Evolutionary conservation across 306 rosid species (phyloP).

Genomic region (Malus asiatica): DNA sequence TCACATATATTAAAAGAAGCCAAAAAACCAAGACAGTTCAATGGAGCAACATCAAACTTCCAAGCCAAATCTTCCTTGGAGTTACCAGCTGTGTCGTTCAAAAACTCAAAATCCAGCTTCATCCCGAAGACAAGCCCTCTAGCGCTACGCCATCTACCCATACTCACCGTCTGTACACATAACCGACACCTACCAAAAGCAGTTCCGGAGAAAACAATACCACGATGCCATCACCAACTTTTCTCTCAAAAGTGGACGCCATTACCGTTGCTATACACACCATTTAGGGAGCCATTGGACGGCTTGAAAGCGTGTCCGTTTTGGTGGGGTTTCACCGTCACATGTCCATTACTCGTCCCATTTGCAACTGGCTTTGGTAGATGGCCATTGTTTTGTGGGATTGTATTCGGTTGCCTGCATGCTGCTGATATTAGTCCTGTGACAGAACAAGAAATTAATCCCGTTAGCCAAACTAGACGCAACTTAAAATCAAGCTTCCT

Average conservation of each 20-base stretch:
- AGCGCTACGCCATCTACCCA: conserved; percentile 57
- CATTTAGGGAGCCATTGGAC: conserved; percentile 50
- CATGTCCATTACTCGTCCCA: conserved; percentile 44
- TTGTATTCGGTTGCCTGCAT: conserved; percentile 32
- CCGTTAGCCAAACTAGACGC: background rate
- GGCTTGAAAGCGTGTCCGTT: conserved; percentile 46
- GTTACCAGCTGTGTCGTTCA: conserved; percentile 55
- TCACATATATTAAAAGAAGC: conserved; percentile 1
- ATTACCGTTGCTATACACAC: conserved; percentile 56
- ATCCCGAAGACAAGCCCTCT: conserved; percentile 34
- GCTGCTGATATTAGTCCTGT: conserved; percentile 73
- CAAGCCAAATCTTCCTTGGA: conserved; percentile 37
- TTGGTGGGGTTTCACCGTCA: conserved; percentile 30
- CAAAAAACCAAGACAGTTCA: conserved; percentile 16
- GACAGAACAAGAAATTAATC: background rate
- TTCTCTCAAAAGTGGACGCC: conserved; percentile 40
- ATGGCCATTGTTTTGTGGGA: conserved; percentile 26
- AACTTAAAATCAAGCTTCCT: background rate
- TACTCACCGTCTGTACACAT: conserved; percentile 72
- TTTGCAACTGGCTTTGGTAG: conserved; percentile 18
- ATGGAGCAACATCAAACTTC: conserved; percentile 30
- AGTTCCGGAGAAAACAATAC: conserved; percentile 26
- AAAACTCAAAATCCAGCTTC: conserved; percentile 41
- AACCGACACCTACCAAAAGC: conserved; percentile 37
- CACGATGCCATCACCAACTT: conserved; percentile 13